Percentiles rank a stretch among this genome's conserved stretches.
Conservation (phyloP, 495 filamentous ascomycete species). For the Lasiosphaeriaceae sp. region DNA sequence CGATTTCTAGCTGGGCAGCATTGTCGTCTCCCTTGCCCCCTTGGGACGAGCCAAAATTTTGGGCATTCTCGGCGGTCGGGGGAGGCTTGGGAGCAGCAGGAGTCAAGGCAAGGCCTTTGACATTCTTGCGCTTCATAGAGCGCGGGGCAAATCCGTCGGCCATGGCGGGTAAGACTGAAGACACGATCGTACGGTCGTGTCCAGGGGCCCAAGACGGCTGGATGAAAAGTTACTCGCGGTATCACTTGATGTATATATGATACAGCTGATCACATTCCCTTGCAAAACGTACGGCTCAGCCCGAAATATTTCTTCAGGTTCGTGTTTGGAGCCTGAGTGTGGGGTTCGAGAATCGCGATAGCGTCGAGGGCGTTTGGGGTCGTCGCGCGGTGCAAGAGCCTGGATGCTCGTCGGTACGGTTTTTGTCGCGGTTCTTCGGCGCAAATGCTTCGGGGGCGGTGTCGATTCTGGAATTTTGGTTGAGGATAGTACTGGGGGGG, state of each 20-base stretch:
- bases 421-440: neutral
- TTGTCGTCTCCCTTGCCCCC: constrained; percentile 61
- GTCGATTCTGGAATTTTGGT: neutral
- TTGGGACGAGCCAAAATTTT: constrained; percentile 54
- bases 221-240: neutral
- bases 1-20: constrained; percentile 81
- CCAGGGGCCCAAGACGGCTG: neutral
- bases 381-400: neutral
- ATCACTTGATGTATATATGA: neutral
- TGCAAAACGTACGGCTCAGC: neutral
- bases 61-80: constrained; percentile 37
- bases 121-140: constrained; percentile 96
- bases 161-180: constrained; percentile 50
- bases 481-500: neutral
- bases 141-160: constrained; percentile 79
- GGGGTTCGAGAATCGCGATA: neutral
- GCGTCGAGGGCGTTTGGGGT: neutral
- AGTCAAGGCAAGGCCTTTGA: constrained; percentile 87
- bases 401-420: neutral
- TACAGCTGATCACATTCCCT: neutral
- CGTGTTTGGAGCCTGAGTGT: neutral
- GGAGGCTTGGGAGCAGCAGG: constrained; percentile 55
- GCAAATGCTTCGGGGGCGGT: neutral
- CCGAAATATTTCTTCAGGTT: neutral
- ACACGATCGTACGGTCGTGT: neutral